Evolutionary conservation across 2,329 filamentous ascomycete genomes (phyloP).

Genomic region (Cladosporium sphaerospermum): DNA sequence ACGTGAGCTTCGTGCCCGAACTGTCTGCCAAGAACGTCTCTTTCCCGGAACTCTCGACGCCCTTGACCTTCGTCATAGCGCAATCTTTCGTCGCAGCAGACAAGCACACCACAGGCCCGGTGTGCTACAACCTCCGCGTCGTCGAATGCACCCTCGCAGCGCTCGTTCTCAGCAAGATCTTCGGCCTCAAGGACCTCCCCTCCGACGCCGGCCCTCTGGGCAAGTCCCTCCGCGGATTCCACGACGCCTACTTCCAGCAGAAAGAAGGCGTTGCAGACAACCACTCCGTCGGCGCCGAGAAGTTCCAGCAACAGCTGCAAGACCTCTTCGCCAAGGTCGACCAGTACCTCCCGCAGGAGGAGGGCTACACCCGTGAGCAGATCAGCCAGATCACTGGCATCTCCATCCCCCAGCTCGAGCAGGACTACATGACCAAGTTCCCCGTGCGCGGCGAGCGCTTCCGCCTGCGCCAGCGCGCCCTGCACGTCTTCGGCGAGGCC

Average conservation of each 20-base stretch:
- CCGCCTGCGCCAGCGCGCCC: slow-evolving; percentile 76
- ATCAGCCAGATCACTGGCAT: slow-evolving; percentile 67
- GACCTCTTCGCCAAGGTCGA: slow-evolving; percentile 65
- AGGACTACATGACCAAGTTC: slow-evolving; percentile 78
- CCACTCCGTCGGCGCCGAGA: slow-evolving; percentile 39
- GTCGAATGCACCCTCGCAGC: slow-evolving; percentile 92
- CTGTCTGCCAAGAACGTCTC: slow-evolving; percentile 71
- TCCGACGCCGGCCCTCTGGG: slow-evolving; percentile 76
- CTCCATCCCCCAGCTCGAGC: slow-evolving; percentile 64
- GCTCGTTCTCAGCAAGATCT: slow-evolving; percentile 54
- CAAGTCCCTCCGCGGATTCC: slow-evolving; percentile 78
- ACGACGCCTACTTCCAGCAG: slow-evolving; percentile 68
- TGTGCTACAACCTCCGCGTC: slow-evolving; percentile 94
- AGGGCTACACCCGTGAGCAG: slow-evolving; percentile 84
- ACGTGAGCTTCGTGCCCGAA: slow-evolving; percentile 79
- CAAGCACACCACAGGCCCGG: slow-evolving; percentile 87
- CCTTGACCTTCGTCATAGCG: slow-evolving; percentile 85
- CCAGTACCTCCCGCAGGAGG: slow-evolving; percentile 65
- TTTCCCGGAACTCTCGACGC: slow-evolving; percentile 74
- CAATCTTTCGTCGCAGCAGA: slow-evolving; percentile 92
- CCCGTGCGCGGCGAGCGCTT: slow-evolving; percentile 83
- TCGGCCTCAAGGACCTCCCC: slow-evolving; percentile 58
- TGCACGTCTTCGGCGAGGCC: slow-evolving; percentile 89
- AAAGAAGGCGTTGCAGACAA: slow-evolving; percentile 43
- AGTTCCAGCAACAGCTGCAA: slow-evolving; percentile 58